Base-by-base conservation (phyloP, 1,139 yeast species). In the Wickerhamomyces sp. region DNA sequence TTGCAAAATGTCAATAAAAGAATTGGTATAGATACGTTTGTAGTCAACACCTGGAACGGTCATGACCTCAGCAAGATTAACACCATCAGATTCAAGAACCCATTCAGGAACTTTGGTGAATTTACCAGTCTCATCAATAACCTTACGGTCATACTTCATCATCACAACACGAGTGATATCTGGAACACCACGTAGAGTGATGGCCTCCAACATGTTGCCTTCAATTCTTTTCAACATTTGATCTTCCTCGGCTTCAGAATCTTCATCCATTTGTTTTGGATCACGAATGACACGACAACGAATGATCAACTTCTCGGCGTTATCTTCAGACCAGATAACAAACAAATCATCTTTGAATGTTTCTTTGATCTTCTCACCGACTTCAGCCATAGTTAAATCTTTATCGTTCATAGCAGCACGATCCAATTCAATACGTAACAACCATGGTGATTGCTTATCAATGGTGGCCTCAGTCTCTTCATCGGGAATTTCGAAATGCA, bases 1-100 rank as follows among this genome's bases (percentile, higher is more conserved):
- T 38, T 89, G 84, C 61, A 91, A 75, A 49, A 93, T 80, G 62
- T 93, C 99, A 54, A 93, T 95, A 61, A 93, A 93, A 42, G 96
- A 89, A 64, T 93, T 93, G 30, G 97, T 88, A 62, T 88, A 88
- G 6, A 95, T 86, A 58, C 96, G 76, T 18, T 79, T 59, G 4
- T 95, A 71, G 60, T 91, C 97, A 35, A 93, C 96, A 55, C 98
- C 98, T 18, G 88, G 89, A 40, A 88, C 91, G 28, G 91, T 74
- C 83, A 93, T 86, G 36, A 91, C 98, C 55, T 89, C 96, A 3
- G 96, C 84, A 53, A 93, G 72, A 56, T 91, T 93, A 38, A 87
- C 91, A 70, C 99, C 99, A 66, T 93, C 98, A 3, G 98, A 89
- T 73, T 93, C 99, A 61, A 93, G 72, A 25, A 88, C 96, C 97